These are phyloP conservation scores for Ilex aquifolium DNA, from an alignment of 257 asterid genomes.

Conservation along the genomic window DNA sequence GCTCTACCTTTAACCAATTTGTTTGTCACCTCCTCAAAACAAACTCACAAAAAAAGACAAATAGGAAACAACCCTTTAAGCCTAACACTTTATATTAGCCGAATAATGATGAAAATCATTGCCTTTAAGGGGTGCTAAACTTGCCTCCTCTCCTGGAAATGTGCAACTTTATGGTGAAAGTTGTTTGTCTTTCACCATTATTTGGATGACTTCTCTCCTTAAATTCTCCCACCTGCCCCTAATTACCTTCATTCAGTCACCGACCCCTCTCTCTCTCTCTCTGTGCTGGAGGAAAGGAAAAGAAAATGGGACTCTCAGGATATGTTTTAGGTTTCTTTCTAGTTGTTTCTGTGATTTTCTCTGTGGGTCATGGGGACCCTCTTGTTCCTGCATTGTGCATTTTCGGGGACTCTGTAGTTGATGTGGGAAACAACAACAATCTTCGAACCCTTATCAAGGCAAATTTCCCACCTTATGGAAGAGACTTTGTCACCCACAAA, in stretches of 20 bases:
- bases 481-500: conserved; percentile 55
- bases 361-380: conserved; percentile 41
- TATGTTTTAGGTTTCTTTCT: conserved; percentile 22
- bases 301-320: conserved; percentile 29
- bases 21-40: no score
- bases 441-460: conserved; percentile 65
- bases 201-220: conserved; percentile 12
- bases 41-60: no score
- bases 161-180: conserved; percentile 17
- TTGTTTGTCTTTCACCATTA: conserved; percentile 11
- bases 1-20: no score
- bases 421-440: conserved; percentile 71
- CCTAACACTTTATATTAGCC: no score
- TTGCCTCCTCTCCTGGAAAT: conserved; percentile 15
- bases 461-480: conserved; percentile 83
- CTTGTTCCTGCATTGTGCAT: conserved; percentile 71
- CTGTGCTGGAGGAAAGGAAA: not conserved
- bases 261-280: not conserved
- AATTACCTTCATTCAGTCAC: conserved; percentile 2
- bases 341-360: conserved; percentile 11
- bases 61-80: no score
- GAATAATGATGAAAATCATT: not conserved
- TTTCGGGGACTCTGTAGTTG: conserved; percentile 86
- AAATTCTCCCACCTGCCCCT: conserved; percentile 17
- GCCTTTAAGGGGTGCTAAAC: conserved; percentile 17